phyloP scores from a whole-genome alignment of 169 alveolate species.

The Theileria luwenshuni region DNA sequence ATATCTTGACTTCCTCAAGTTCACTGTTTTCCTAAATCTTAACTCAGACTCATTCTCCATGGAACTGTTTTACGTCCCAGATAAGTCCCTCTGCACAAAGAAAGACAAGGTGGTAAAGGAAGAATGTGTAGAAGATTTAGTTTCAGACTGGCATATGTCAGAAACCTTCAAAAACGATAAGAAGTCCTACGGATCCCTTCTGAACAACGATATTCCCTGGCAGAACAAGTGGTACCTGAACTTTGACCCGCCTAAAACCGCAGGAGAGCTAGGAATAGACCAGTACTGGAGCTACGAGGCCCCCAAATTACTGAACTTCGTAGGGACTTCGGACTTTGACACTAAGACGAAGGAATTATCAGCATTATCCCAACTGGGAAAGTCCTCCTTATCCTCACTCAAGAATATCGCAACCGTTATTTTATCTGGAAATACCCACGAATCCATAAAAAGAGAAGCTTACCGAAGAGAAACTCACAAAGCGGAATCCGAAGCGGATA shows the following conservation, averaged over 20 bases:
- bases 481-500: conserved; percentile 19
- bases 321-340: conserved; percentile 16
- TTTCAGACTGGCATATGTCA: conserved; percentile 45
- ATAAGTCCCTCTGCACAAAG: conserved; percentile 5
- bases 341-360: neutral
- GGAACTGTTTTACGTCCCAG: conserved; percentile 43
- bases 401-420: conserved; percentile 45
- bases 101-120: conserved; percentile 19
- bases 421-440: conserved; percentile 60
- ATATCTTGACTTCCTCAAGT: no score
- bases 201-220: conserved; percentile 50
- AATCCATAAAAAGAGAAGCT: conserved; percentile 35
- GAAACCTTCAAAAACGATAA: neutral
- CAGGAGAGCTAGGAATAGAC: conserved; percentile 54
- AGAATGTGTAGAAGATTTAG: neutral
- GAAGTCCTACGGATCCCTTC: conserved; percentile 30
- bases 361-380: conserved; percentile 12
- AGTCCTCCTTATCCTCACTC: conserved; percentile 27
- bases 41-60: no score
- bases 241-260: conserved; percentile 56
- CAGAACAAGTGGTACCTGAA: conserved; percentile 61
- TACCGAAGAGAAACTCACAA: conserved; percentile 21
- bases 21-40: no score
- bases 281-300: conserved; percentile 63
- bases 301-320: conserved; percentile 33